Base-by-base conservation (phyloP, 768 basidiomycete genomes). In the Boletellus emodensis region DNA sequence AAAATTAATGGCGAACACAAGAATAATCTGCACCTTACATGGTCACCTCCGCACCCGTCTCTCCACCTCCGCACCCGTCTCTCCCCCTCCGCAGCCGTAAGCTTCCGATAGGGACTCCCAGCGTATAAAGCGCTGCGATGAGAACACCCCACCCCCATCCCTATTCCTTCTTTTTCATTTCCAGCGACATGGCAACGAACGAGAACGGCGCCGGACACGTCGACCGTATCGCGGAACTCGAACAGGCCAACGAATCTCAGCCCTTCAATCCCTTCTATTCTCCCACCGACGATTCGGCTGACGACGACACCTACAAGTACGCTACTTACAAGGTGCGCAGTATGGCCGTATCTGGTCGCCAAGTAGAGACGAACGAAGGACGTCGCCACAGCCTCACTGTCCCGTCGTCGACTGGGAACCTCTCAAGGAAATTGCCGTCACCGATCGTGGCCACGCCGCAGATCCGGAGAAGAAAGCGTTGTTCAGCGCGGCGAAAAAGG, bases 201-300 rank as follows among this genome's bases (percentile, higher is more conserved):
- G 71, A 76, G 42, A 63, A 58, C 46, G 57, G 51, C 22, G 56
- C 46, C n/a, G n/a, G n/a, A n/a, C n/a, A n/a, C n/a, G n/a, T n/a
- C 6, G 52, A 59, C 35, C 58, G 59, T 35, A 6, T 59, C 13
- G 56, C 51, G 4, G 52, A 57, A 30, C 46, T 66, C 39, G 70
- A 53, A 13, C 56, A 52, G 44, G 42, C 45, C 30, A 56, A 59
- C 12, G 48, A 64, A 11, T 28, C 48, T 43, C 52, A 56, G 44
- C 52, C 75, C 33, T 69, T 80, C 68, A 85, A 86, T 60, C 81
- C 82, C 0, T 87, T 87, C 67, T 85, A 87, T 56, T 84, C 83
- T 4, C 85, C 86, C 37, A 70, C 75, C 13, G 70, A 72, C 15
- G 75, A 66, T 2, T 79, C 82, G 38, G 75, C 76, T 37, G 75